phyloP scores from a whole-genome alignment of 2,329 filamentous ascomycete species.

The Mariannaea elegans region DNA sequence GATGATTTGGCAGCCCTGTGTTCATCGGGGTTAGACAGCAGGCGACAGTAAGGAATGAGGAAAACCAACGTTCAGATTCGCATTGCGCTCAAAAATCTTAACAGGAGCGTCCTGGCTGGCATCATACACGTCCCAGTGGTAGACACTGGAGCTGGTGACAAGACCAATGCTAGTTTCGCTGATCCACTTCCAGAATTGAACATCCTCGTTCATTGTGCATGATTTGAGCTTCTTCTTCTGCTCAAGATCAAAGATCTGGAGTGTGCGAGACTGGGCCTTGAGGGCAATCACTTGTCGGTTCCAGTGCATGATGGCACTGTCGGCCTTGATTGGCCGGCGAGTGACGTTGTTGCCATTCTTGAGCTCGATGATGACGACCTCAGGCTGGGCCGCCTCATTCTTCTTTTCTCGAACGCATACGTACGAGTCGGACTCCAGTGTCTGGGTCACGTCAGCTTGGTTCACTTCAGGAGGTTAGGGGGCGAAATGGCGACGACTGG shows the following conservation, averaged over 20 bases:
- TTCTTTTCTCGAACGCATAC: conserved; percentile 97
- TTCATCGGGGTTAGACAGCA: conserved; percentile 27
- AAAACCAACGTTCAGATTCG: conserved; percentile 80
- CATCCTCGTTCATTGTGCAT: conserved; percentile 94
- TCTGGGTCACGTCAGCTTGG: conserved; percentile 62
- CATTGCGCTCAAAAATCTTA: conserved; percentile 94
- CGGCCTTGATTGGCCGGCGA: conserved; percentile 94
- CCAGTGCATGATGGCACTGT: conserved; percentile 99
- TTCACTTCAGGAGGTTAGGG: neutral
- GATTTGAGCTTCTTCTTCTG: conserved; percentile 97
- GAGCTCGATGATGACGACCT: conserved; percentile 97
- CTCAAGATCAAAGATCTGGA: conserved; percentile 96
- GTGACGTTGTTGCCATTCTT: conserved; percentile 98
- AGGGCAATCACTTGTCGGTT: conserved; percentile 94
- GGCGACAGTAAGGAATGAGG: neutral
- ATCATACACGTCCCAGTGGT: conserved; percentile 98
- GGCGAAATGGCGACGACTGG: conserved; percentile 24
- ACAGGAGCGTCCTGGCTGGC: conserved; percentile 78
- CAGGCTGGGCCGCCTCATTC: conserved; percentile 81
- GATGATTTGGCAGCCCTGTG: conserved; percentile 95
- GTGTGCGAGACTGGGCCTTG: conserved; percentile 90
- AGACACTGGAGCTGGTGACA: conserved; percentile 90
- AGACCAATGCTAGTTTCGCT: conserved; percentile 88
- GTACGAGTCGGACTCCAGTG: conserved; percentile 96
- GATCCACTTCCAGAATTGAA: conserved; percentile 99